Evolutionary conservation across 495 filamentous ascomycete species (phyloP).

Genomic region (Clavariopsis aquatica): DNA sequence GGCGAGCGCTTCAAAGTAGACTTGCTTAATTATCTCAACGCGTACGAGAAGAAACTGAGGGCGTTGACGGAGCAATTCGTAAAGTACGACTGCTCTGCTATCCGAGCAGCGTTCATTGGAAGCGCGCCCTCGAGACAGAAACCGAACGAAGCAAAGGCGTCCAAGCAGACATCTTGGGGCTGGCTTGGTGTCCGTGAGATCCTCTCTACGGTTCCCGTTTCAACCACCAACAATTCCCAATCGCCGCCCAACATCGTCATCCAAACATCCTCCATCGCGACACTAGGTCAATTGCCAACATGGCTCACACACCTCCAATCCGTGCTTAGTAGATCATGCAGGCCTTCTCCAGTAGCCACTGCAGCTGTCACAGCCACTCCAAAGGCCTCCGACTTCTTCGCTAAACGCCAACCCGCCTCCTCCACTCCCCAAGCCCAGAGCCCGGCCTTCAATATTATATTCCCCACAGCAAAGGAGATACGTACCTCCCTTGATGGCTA

Average conservation of each 20-base stretch:
- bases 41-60: constrained; percentile 60
- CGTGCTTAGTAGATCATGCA: constrained; percentile 43
- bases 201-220: constrained; percentile 56
- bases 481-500: constrained; percentile 80
- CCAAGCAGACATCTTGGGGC: constrained; percentile 63
- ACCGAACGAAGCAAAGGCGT: constrained; percentile 43
- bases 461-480: constrained; percentile 78
- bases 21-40: constrained; percentile 68
- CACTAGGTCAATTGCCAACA: constrained; percentile 68
- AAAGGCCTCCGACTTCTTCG: constrained; percentile 11
- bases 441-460: constrained; percentile 61
- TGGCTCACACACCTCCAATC: constrained; percentile 75
- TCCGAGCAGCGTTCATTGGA: constrained; percentile 74
- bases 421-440: constrained; percentile 43
- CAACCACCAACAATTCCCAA: neutral
- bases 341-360: constrained; percentile 1
- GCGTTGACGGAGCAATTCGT: constrained; percentile 55
- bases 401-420: neutral
- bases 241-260: constrained; percentile 61
- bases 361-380: neutral
- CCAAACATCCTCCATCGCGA: constrained; percentile 83
- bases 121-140: constrained; percentile 71
- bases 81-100: constrained; percentile 67
- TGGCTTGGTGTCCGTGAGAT: constrained; percentile 68
- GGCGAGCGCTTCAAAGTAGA: constrained; percentile 76